Evolutionary conservation across 2,329 filamentous ascomycete genomes (phyloP).

Genomic region (Coleophoma cylindrospora): DNA sequence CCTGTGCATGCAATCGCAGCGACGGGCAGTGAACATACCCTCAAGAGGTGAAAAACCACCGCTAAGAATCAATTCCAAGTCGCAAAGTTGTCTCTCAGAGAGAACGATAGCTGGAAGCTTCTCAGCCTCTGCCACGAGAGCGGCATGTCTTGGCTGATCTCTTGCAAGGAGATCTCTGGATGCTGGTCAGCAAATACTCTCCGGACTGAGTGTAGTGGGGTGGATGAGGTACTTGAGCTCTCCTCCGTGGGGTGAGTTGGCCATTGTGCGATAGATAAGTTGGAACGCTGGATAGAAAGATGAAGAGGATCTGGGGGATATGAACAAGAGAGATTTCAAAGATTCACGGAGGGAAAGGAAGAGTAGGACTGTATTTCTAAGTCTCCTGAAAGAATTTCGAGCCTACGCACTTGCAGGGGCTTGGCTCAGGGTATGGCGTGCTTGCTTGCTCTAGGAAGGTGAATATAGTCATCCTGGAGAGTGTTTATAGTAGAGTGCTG

Average conservation of each 20-base stretch:
- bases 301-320: background rate
- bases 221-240: slow-evolving; percentile 64
- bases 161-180: slow-evolving; percentile 77
- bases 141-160: slow-evolving; percentile 75
- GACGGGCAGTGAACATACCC: slow-evolving; percentile 49
- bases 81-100: slow-evolving; percentile 92
- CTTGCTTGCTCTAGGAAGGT: background rate
- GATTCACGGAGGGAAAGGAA: background rate
- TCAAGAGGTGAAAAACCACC: slow-evolving; percentile 97
- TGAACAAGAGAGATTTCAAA: background rate
- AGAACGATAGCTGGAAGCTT: slow-evolving; percentile 78
- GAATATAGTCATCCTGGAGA: too few relatives aligned
- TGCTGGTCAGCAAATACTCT: slow-evolving; percentile 3
- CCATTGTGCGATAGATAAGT: slow-evolving; percentile 41
- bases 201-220: too few relatives aligned
- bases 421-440: background rate
- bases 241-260: slow-evolving; percentile 77
- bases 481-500: too few relatives aligned
- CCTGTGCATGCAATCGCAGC: background rate
- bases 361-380: background rate
- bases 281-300: background rate
- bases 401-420: background rate
- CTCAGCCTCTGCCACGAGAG: slow-evolving; percentile 83
- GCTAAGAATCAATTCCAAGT: slow-evolving; percentile 94
- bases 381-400: background rate